A percentile compares a stretch with the other conserved stretches of the same genome.
Conservation (phyloP, 1,284 basidiomycete genomes). For the Porodaedalea pini region DNA sequence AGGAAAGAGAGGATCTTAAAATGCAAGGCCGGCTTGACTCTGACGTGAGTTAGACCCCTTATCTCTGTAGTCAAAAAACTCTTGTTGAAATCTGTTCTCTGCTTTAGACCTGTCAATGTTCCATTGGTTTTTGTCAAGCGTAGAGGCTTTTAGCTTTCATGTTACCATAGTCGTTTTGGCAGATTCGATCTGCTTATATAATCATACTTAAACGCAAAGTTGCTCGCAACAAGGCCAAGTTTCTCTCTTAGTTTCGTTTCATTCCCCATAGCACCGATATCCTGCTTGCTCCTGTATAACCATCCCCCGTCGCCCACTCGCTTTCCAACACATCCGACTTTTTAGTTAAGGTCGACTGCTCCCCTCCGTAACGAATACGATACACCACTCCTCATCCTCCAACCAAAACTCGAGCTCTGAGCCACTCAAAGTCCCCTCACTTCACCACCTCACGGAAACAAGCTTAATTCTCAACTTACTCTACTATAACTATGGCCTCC, state of each 20-base stretch:
- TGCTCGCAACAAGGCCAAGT: not conserved
- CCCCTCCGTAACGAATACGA: conserved; percentile 13
- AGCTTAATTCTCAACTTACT: conserved; percentile 3
- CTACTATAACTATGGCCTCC: conserved; percentile 36
- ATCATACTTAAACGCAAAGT: conserved; percentile 8
- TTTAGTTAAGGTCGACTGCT: conserved; percentile 11
- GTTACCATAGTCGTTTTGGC: not conserved
- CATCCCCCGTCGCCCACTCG: conserved; percentile 13
- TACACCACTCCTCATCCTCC: conserved; percentile 8
- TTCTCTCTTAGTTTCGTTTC: not conserved
- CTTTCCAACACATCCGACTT: conserved; percentile 10
- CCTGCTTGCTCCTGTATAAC: conserved; percentile 14
- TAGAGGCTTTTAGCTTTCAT: not conserved
- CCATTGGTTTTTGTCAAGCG: conserved; percentile 1
- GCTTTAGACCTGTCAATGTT: conserved; percentile 3
- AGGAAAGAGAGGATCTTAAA: conserved; percentile 40
- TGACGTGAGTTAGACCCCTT: too few relatives aligned
- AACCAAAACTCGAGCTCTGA: conserved; percentile 11
- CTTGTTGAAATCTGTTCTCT: too few relatives aligned
- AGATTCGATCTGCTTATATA: conserved; percentile 2
- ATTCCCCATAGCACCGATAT: not conserved
- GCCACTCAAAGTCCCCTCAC: conserved; percentile 7
- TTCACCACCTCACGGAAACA: not conserved
- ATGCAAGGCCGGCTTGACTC: conserved; percentile 35
- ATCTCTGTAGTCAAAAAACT: too few relatives aligned